Conservation (phyloP, 495 filamentous ascomycete genomes). For the Rhypophila decipiens region DNA sequence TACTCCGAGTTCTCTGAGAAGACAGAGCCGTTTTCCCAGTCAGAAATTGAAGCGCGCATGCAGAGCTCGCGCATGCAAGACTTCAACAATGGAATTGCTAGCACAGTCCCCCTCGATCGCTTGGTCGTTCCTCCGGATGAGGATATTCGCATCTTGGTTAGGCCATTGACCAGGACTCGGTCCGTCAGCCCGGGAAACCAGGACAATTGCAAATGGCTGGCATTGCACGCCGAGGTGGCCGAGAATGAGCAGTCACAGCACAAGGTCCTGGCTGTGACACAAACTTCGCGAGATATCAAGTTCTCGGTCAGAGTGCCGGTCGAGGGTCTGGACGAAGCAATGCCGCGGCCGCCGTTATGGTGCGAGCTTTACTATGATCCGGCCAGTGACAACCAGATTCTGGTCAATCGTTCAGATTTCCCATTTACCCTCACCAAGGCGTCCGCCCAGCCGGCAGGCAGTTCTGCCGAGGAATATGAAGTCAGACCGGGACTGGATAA, state of each 20-base stretch:
- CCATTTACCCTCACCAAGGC: constrained; percentile 36
- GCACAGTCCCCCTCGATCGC: constrained; percentile 37
- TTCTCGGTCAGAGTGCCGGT: constrained; percentile 43
- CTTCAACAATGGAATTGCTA: constrained; percentile 21
- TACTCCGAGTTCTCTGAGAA: constrained; percentile 35
- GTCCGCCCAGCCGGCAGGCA: constrained; percentile 22
- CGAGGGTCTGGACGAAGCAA: constrained; percentile 21
- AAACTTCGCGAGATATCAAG: constrained; percentile 42
- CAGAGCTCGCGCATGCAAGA: constrained; percentile 26
- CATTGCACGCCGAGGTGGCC: constrained; percentile 38
- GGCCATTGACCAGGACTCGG: constrained; percentile 39
- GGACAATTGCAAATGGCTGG: constrained; percentile 37
- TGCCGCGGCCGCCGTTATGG: constrained; percentile 33
- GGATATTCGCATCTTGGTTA: constrained; percentile 43
- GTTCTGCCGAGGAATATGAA: constrained; percentile 26
- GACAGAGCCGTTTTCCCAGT: constrained; percentile 45
- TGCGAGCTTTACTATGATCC: constrained; percentile 47
- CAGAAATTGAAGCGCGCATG: constrained; percentile 34
- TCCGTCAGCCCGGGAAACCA: constrained; percentile 41
- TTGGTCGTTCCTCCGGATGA: constrained; percentile 34
- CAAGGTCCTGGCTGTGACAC: constrained; percentile 44
- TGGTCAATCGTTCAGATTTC: constrained; percentile 39
- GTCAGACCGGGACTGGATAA: constrained; percentile 35
- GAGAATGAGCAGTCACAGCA: constrained; percentile 34
- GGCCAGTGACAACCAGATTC: constrained; percentile 41